Conservation (phyloP, 805 yeast species). For the Nakazawaea wyomingensis region DNA sequence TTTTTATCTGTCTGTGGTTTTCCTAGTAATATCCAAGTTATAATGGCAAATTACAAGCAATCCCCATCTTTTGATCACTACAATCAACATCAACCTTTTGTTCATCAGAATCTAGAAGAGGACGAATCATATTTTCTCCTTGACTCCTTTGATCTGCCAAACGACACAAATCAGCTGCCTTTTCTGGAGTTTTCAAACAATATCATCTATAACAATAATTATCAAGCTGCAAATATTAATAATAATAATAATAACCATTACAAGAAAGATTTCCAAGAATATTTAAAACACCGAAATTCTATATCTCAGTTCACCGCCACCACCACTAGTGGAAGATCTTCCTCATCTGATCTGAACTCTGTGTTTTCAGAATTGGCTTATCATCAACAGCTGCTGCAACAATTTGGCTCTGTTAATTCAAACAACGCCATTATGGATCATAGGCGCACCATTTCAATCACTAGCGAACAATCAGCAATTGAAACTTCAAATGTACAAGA, state of each 20-base stretch:
- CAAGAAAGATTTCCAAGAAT: background rate
- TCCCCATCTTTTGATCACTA: background rate
- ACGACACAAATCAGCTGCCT: background rate
- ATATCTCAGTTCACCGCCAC: conserved; percentile 2
- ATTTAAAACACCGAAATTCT: background rate
- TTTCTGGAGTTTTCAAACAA: too few relatives aligned
- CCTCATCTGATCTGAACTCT: conserved; percentile 8
- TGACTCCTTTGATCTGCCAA: background rate
- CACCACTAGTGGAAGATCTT: conserved; percentile 6
- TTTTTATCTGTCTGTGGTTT: background rate
- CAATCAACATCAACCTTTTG: background rate
- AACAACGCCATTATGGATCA: conserved; percentile 1
- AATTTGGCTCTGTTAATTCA: background rate
- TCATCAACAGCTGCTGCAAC: background rate
- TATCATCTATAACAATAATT: too few relatives aligned
- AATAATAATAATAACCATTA: background rate
- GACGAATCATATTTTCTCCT: background rate
- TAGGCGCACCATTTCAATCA: conserved; percentile 5
- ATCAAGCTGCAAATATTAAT: too few relatives aligned
- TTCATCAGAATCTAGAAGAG: background rate
- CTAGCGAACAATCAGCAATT: conserved; percentile 13
- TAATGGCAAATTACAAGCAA: background rate
- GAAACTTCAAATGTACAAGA: conserved; percentile 5
- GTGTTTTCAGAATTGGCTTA: conserved; percentile 2
- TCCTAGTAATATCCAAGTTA: background rate